Evolutionary conservation across 2,329 filamentous ascomycete genomes (phyloP), one percentile per base, ranked within the genome.

Genomic region (Sclerotinia sclerotiorum): DNA sequence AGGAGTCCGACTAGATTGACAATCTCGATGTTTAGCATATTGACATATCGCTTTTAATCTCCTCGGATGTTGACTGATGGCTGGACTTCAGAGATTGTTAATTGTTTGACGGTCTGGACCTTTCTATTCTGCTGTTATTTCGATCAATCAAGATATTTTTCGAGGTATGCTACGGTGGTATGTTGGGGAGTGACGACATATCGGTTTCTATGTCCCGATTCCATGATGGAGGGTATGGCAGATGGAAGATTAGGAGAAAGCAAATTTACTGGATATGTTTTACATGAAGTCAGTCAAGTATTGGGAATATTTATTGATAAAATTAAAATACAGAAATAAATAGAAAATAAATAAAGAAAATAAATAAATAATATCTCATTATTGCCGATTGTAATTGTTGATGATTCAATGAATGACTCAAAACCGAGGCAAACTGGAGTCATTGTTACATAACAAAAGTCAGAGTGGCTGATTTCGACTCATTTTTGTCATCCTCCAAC

Each of bases 381-480:
- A 35, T 35, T 35, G 35, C 6, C 7, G 6, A 35, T 35, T 27
- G 17, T 29, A 32, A 32, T 55, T n/a, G 10, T 55, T n/a, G 21
- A 60, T 52, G 49, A 52, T 27, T 52, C 17, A 60, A 49, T 52
- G 29, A 49, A 52, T 64, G 48, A 64, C 61, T 64, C 62, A 65
- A 52, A 54, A 56, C 24, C 51, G 7, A 56, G 35, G 61, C 61
- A 55, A 15, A 21, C 27, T 29, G 10, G 32, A 65, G 49, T 65
- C 62, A 65, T 56, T n/a, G 24, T 65, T 42, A 51, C 60, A 62
- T 51, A 51, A 62, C 29, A 2, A 24, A 19, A 24, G 46, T 49
- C 46, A 62, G 29, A 48, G 8, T 62, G 46, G 60, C 60, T 62
- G 27, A 51, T 62, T 62, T 62, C 60, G 60, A 62, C 60, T 62